Evolutionary conservation across 2,329 filamentous ascomycete genomes (phyloP), one percentile per base, ranked within the genome.

Genomic region (Nannizzia gypsea): DNA sequence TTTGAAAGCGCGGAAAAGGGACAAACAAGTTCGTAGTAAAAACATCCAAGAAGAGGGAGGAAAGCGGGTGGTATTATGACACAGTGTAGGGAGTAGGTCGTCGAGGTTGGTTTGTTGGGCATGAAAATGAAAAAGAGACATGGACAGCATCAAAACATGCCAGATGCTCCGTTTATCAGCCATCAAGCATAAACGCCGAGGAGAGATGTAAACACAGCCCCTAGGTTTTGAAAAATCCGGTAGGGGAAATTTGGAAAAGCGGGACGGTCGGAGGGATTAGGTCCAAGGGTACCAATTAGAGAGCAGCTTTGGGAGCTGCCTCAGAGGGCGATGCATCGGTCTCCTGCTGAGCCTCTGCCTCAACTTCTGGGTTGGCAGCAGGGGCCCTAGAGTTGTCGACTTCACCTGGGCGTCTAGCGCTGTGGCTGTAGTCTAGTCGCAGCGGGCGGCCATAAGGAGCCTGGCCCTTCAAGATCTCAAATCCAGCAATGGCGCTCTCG

Each of bases 361-460:
- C 26, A 17, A 8, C 24, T 6, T 54, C 22, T 28, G 11, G 3
- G 11, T 15, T 13, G 20, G 22, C 20, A 20, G 38, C 38, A 5
- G 38, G 38, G 38, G 38, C 38, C n/a, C 15, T 42, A 5, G 38
- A 42, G 38, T 42, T 42, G 38, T 42, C 38, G n/a, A 17, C 2
- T 20, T 50, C 44, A 5, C 44, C 22, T 31, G 48, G 22, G 20
- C 22, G 22, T 28, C 50, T 54, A 20, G 44, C 5, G 22, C 50
- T 54, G 13, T 50, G 15, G 64, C 81, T 62, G 74, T 75, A 95
- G 71, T 90, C 86, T 24, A 91, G 66, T 60, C 80, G 80, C 64
- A 95, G 74, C 58, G 72, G 69, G 59, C 89, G 81, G 46, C 85
- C 85, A 66, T 85, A 85, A n/a, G 91, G 75, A 55, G 76, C 72